Percentiles rank a stretch among this genome's conserved stretches.
These are phyloP conservation scores for Cystofilobasidium capitatum DNA, from an alignment of 768 basidiomycete species.

Conservation along the genomic window DNA sequence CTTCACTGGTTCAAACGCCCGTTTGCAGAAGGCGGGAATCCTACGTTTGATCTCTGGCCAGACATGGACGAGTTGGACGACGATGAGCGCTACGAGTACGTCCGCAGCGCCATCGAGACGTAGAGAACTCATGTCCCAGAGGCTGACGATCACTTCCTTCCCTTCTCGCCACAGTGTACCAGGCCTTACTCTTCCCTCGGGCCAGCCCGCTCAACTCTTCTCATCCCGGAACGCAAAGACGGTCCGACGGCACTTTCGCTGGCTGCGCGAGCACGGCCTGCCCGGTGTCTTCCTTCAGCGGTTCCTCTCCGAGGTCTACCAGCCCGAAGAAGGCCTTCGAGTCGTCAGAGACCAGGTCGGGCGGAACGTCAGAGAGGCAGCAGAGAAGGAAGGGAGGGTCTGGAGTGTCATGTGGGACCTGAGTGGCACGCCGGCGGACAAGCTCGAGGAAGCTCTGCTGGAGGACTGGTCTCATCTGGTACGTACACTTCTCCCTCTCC, in stretches of 20 bases:
- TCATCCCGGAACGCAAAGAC: constrained; percentile 68
- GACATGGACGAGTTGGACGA: constrained; percentile 39
- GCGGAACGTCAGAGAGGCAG: constrained; percentile 60
- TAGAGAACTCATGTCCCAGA: background rate
- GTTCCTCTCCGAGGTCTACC: constrained; percentile 43
- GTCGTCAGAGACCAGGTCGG: constrained; percentile 64
- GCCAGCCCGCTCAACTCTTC: constrained; percentile 60
- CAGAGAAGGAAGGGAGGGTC: constrained; percentile 68
- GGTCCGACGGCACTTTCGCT: constrained; percentile 60
- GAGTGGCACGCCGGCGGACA: constrained; percentile 61
- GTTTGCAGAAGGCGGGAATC: constrained; percentile 56
- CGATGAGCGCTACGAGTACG: constrained; percentile 23
- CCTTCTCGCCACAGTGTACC: constrained; percentile 47
- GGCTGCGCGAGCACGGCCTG: constrained; percentile 74
- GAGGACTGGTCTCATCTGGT: constrained; percentile 63
- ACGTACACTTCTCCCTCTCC: background rate
- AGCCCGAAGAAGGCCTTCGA: constrained; percentile 45
- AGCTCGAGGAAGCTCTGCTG: constrained; percentile 57
- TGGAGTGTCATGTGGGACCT: constrained; percentile 86
- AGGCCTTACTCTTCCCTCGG: constrained; percentile 53
- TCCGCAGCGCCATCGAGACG: background rate
- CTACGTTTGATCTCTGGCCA: constrained; percentile 71
- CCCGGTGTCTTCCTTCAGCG: constrained; percentile 76
- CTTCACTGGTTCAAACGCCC: constrained; percentile 72
- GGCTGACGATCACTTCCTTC: background rate